These are phyloP conservation scores for Cordyceps javanica DNA, from an alignment of 2,329 filamentous ascomycete genomes.

Conservation along the genomic window DNA sequence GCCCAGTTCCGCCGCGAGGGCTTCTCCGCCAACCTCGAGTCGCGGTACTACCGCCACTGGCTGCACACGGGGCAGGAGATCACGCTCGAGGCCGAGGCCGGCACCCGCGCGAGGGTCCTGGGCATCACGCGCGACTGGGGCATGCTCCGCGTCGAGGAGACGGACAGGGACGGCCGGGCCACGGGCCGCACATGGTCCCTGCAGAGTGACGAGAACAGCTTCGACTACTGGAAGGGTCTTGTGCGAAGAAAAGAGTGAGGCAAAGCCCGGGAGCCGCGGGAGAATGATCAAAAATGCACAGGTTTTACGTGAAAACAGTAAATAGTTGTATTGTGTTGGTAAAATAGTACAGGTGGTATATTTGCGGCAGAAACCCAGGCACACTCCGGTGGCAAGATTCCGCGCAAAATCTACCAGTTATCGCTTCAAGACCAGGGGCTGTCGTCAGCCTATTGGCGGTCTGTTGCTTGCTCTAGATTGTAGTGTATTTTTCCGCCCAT, in stretches of 20 bases:
- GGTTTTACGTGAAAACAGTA: neutral
- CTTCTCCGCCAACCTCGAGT: slow-evolving; percentile 67
- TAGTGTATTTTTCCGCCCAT: slow-evolving; percentile 13
- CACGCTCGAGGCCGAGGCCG: slow-evolving; percentile 74
- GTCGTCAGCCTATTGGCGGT: neutral
- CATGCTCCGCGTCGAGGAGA: slow-evolving; percentile 75
- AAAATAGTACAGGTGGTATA: slow-evolving; percentile 10
- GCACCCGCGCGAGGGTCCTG: slow-evolving; percentile 66
- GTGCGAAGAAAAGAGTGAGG: slow-evolving; percentile 67
- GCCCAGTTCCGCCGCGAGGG: slow-evolving; percentile 66
- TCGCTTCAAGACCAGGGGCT: neutral
- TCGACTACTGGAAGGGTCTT: slow-evolving; percentile 91
- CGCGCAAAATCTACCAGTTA: neutral
- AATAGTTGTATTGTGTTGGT: slow-evolving; percentile 8
- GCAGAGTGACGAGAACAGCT: slow-evolving; percentile 96
- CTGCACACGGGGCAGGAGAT: slow-evolving; percentile 69
- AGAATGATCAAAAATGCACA: neutral
- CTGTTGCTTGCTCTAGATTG: slow-evolving; percentile 21
- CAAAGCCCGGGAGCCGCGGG: slow-evolving; percentile 4
- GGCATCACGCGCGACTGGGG: slow-evolving; percentile 94
- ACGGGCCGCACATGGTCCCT: slow-evolving; percentile 77
- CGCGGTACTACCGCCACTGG: slow-evolving; percentile 76
- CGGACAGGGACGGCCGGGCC: slow-evolving; percentile 62
- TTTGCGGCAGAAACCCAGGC: neutral
- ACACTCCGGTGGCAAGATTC: neutral